Evolutionary conservation across 2,329 filamentous ascomycete species (phyloP).

Genomic region (Pseudogymnoascus sp.): DNA sequence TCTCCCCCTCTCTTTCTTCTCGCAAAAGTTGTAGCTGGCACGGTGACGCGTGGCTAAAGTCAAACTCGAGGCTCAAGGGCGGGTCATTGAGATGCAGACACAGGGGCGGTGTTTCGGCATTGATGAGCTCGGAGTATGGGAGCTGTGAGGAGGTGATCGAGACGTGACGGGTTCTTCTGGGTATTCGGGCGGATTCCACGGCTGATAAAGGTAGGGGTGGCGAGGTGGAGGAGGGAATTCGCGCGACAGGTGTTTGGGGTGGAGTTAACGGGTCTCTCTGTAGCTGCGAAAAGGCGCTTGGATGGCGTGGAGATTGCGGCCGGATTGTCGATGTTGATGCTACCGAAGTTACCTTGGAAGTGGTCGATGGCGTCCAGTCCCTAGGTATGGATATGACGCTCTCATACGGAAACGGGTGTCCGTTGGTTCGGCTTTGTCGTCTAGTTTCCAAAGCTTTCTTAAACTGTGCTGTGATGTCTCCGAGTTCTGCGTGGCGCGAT

Average conservation of each 20-base stretch:
- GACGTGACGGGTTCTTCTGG: neutral
- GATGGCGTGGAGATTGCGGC: neutral
- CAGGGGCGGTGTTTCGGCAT: conserved; percentile 12
- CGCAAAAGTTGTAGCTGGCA: conserved; percentile 12
- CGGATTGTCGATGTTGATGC: conserved; percentile 16
- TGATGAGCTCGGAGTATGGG: conserved; percentile 13
- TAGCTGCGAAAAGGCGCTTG: neutral
- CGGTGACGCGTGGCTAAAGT: conserved; percentile 14
- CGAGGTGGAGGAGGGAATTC: neutral
- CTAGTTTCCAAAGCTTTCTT: conserved; percentile 16
- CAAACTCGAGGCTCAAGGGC: conserved; percentile 12
- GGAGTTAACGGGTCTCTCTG: conserved; percentile 6
- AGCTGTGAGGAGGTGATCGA: conserved; percentile 7
- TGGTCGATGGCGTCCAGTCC: conserved; percentile 9
- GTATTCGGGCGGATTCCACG: too few relatives aligned
- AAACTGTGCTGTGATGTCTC: conserved; percentile 11
- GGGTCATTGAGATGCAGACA: conserved; percentile 11
- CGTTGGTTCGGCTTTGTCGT: neutral
- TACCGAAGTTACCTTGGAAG: neutral
- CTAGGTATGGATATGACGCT: neutral
- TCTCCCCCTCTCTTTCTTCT: neutral
- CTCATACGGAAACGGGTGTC: neutral
- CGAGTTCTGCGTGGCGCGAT: conserved; percentile 1
- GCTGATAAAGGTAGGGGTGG: too few relatives aligned
- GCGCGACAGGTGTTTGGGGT: conserved; percentile 14